phyloP scores from a whole-genome alignment of 2,329 filamentous ascomycete species.

The Penicillium sp. region DNA sequence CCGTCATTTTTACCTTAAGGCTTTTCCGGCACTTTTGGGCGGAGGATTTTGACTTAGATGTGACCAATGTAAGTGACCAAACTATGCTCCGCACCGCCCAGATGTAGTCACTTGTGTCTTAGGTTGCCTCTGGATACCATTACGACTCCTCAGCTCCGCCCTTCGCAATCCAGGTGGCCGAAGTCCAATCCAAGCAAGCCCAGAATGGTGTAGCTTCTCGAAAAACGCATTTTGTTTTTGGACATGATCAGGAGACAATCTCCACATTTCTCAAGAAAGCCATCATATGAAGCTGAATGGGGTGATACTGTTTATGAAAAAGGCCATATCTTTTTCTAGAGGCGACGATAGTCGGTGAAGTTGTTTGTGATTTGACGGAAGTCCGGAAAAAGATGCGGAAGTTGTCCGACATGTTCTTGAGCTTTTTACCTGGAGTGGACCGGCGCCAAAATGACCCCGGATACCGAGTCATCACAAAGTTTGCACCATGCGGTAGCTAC shows the following conservation, averaged over 20 bases:
- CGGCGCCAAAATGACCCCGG: too few species aligned
- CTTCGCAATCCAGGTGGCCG: conserved; percentile 2
- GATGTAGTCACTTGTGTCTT: neutral
- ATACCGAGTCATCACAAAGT: too few species aligned
- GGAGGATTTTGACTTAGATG: neutral
- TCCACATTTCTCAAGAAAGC: conserved; percentile 3
- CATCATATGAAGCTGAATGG: neutral
- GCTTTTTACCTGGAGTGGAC: too few species aligned
- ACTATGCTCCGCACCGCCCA: neutral
- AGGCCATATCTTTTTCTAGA: conserved; percentile 4
- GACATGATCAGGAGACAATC: conserved; percentile 2
- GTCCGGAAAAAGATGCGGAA: too few species aligned
- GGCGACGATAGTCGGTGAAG: conserved; percentile 1
- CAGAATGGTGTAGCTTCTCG: conserved; percentile 2
- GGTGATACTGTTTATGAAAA: neutral
- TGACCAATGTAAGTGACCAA: neutral
- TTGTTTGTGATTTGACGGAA: neutral
- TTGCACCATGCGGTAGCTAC: neutral
- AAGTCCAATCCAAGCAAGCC: conserved; percentile 4
- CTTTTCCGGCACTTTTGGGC: neutral
- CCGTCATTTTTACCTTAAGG: neutral
- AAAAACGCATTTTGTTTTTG: neutral
- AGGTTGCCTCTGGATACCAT: neutral
- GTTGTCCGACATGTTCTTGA: too few species aligned
- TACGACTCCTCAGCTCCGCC: neutral